Percentiles rank a stretch among this genome's conserved stretches.
Conservation (phyloP, 805 yeast genomes). For the Cyberlindnera euphorbiae region DNA sequence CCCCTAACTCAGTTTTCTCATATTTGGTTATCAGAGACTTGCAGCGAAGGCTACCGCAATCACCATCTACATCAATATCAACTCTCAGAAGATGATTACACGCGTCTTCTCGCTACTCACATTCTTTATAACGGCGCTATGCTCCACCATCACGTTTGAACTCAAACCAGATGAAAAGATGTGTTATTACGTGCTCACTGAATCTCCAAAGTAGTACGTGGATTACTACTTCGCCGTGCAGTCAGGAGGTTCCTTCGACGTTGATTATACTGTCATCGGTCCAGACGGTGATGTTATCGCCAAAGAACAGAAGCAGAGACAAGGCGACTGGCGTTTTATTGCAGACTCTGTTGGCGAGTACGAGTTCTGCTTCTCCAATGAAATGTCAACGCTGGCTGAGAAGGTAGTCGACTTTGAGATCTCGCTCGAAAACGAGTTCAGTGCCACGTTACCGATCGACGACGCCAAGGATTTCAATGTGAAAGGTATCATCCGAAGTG, state of each 20-base stretch:
- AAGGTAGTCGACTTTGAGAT: conserved; percentile 63
- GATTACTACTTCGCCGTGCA: conserved; percentile 69
- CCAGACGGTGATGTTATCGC: conserved; percentile 48
- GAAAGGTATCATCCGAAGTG: conserved; percentile 33
- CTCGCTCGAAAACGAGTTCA: conserved; percentile 43
- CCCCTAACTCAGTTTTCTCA: too few relatives aligned
- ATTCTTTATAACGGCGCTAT: conserved; percentile 16
- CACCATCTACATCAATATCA: too few relatives aligned
- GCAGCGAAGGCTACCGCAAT: too few relatives aligned
- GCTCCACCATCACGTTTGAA: conserved; percentile 64
- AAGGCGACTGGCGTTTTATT: conserved; percentile 54
- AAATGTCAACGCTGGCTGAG: conserved; percentile 67
- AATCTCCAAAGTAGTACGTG: conserved; percentile 51
- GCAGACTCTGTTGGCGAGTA: conserved; percentile 58
- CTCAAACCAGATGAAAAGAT: conserved; percentile 70
- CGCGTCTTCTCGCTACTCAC: conserved; percentile 1
- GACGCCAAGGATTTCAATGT: conserved; percentile 47
- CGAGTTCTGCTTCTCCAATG: conserved; percentile 61
- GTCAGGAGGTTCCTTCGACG: conserved; percentile 64
- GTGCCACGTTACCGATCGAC: conserved; percentile 28
- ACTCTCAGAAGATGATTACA: too few relatives aligned
- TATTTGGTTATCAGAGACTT: too few relatives aligned
- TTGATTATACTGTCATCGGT: conserved; percentile 54
- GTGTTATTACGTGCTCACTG: conserved; percentile 70
- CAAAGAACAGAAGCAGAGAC: conserved; percentile 51